phyloP scores from a whole-genome alignment of 1,284 basidiomycete genomes.

The Puccinia triticina region DNA sequence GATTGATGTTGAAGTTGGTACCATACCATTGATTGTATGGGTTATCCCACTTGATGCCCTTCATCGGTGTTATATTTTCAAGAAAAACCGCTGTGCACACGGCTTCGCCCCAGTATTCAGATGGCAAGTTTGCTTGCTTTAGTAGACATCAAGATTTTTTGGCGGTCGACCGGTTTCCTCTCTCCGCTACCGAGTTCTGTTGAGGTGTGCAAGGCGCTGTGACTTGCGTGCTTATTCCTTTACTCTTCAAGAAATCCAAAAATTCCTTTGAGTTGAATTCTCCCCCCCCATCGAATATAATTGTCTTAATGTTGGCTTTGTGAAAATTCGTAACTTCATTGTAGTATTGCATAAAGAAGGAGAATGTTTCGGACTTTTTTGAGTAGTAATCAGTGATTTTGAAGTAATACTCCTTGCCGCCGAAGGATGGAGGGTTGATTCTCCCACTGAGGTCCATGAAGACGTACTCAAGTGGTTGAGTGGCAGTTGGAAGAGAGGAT shows the following conservation, averaged over 20 bases:
- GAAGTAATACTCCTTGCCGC: background rate
- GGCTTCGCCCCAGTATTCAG: background rate
- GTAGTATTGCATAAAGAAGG: too few relatives aligned
- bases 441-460: background rate
- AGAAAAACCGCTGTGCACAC: background rate
- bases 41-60: background rate
- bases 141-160: background rate
- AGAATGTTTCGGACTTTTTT: background rate
- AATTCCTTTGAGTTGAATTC: too few relatives aligned
- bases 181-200: background rate
- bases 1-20: background rate
- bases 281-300: too few relatives aligned
- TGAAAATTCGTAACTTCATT: too few relatives aligned
- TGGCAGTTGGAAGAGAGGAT: background rate
- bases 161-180: background rate
- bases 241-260: too few relatives aligned
- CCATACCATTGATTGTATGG: slow-evolving; percentile 17
- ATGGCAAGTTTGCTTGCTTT: background rate
- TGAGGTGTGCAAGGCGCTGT: too few relatives aligned
- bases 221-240: too few relatives aligned
- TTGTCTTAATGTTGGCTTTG: too few relatives aligned
- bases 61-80: background rate
- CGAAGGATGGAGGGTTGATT: background rate
- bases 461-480: background rate
- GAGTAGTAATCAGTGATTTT: too few relatives aligned